phyloP scores from a whole-genome alignment of 495 filamentous ascomycete species.

The Penicillium turbatum region DNA sequence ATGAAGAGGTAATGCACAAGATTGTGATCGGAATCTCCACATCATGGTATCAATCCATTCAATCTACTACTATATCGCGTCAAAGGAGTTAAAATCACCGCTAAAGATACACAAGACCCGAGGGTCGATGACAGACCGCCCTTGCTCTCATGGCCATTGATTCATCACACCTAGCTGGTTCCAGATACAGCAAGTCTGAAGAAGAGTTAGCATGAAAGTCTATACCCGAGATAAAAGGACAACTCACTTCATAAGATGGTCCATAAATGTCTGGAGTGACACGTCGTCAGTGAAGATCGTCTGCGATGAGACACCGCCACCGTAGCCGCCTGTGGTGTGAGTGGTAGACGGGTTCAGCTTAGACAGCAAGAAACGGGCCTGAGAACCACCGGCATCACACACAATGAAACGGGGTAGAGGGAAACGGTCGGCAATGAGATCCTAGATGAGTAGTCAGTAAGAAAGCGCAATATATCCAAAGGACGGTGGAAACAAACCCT shows the following conservation, averaged over 20 bases:
- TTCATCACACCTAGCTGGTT: constrained; percentile 48
- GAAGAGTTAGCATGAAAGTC: constrained; percentile 26
- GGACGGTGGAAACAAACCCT: constrained; percentile 54
- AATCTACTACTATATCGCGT: constrained; percentile 39
- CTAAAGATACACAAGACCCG: constrained; percentile 49
- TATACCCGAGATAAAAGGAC: neutral
- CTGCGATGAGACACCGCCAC: constrained; percentile 86
- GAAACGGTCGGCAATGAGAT: constrained; percentile 96
- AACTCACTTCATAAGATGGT: constrained; percentile 96
- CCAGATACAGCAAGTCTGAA: constrained; percentile 59
- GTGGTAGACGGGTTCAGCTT: constrained; percentile 98
- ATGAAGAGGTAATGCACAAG: neutral
- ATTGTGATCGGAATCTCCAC: neutral
- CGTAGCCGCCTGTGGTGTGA: constrained; percentile 90
- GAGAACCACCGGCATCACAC: constrained; percentile 95
- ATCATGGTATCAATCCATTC: constrained; percentile 31
- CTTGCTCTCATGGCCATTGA: constrained; percentile 35
- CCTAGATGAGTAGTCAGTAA: constrained; percentile 48
- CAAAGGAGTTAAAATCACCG: constrained; percentile 34
- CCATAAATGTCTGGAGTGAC: constrained; percentile 98
- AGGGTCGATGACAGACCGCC: constrained; percentile 34
- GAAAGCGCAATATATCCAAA: neutral
- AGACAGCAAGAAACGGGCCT: constrained; percentile 93
- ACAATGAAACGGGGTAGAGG: constrained; percentile 98
- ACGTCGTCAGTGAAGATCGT: constrained; percentile 99